Base-by-base conservation (phyloP, 305 asterid species). In the Fraxinus ornus region DNA sequence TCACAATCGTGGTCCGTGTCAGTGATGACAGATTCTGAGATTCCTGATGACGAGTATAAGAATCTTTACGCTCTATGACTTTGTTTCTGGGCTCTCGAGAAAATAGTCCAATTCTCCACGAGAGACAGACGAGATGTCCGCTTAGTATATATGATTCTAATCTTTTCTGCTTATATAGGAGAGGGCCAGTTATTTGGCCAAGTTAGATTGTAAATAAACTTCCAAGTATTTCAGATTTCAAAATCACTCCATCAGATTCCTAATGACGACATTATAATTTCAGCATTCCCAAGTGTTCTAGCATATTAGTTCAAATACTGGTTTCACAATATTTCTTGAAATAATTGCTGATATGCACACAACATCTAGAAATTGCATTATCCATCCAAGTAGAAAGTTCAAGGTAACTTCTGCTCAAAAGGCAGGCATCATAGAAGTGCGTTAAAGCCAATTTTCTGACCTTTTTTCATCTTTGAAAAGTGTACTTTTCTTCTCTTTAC, bases 1-100 rank as follows among this genome's bases (percentile, higher is more conserved):
- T 89, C 92, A 0, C 88, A 77, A 21, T 91, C 97, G 5, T 77
- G 89, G 89, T 85, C 95, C 0, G 81, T 81, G 17, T 90, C 97
- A 2, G 86, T 81, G 60, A 64, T 84, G 84, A 87, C 93, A 30
- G 93, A 90, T 71, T 85, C 90, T 0, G 96, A 93, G 19, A 80
- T 82, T 37, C 83, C 82, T 0, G 92, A 90, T 76, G 94, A 89
- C 52, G 93, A 87, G 8, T 87, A 62, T 52, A 92, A 84, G 91
- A 90, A 90, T 81, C 88, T 93, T 3, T 93, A 93, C 87, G 97
- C 97, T 75, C 88, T 92, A 19, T 93, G 89, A 86, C 47, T 52
- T 57, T 12, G 30, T 44, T 24, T 64, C 6, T 24, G 9, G 32
- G 72, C 33, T 9, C 33, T 64, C 2, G 33, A 22, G 72, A 24